Base-by-base conservation (phyloP, 2,329 filamentous ascomycete genomes). In the Fusarium pininemorale region DNA sequence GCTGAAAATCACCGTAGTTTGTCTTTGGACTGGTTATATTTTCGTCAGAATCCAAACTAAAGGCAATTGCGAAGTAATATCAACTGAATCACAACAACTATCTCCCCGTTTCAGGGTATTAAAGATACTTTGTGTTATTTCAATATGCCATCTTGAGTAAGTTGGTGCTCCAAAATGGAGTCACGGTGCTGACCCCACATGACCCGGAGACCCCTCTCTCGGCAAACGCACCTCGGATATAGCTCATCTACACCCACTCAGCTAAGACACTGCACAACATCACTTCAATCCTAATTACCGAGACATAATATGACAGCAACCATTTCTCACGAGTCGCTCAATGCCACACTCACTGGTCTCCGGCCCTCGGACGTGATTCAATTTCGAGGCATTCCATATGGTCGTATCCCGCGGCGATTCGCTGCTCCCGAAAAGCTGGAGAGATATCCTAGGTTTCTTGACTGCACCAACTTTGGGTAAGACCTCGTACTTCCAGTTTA, bases 351-450 rank as follows among this genome's bases (percentile, higher is more conserved):
- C 0, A 35, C 15, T 1, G 67, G 67, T 3, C 4, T 70, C 2
- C 20, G 28, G 0, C 15, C 10, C 10, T 14, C 16, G 1, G 22
- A 28, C 3, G 39, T 69, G 13, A 39, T 54, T 22, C 67, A 70
- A 11, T 70, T 70, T 20, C 51, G 66, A 5, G 67, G 67, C 10
- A 70, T 70, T 13, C 58, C 58, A 1, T 70, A 70, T 16, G 58
- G 35, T 1, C 22, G n/a, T 1, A 32, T 70, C 11, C 66, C 66
- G 4, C 51, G 30, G 4, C 58, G 67, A 20, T 70, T 70, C 18
- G 58, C 45, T 4, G 51, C 45, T 1, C 44, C 67, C 4, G 58
- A 65, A 5, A 42, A 24, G 3, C 30, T 70, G 1, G n/a, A 44
- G 0, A 7, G n/a, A 3, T 53, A 57, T n/a, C 58, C 65, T 8